Evolutionary conservation across 805 yeast species (phyloP), one percentile per base, ranked within the genome.

Genomic region (Vanderwaltozyma yarrowii): DNA sequence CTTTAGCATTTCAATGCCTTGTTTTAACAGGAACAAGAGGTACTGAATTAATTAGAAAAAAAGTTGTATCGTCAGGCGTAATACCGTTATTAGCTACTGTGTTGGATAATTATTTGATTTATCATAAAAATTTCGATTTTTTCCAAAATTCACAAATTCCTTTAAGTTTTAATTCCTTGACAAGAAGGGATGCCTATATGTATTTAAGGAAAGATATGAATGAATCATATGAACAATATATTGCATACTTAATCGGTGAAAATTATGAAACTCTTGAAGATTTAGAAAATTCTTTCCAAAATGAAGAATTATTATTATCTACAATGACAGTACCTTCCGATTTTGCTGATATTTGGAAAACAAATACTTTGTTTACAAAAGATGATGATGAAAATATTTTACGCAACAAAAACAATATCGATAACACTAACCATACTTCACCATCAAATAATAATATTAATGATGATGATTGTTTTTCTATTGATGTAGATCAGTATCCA

Each of bases 1-100:
- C 95, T 5, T 65, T 89, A 38, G 84, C 96, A 0, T 78, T 92
- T 54, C 98, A 89, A 64, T 88, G 96, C 56, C 65, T 89, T 39
- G 94, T 89, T 1, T 70, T 86, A 39, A 77, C 89, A 15, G 96
- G 96, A 12, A 87, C 96, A 1, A 71, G 96, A 47, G 98, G 98
- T 18, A 78, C 94, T 2, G 96, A 88, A 58, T 65, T 68, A 37
- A 84, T 88, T 35, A 69, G 98, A 36, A 78, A 80, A 48, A 77
- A 87, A 50, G 83, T 92, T 7, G 96, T 87, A 9, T 78, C 82
- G 44, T 94, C 96, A 2, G 97, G 96, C 4, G 78, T 87, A 43
- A 72, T 92, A 29, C 96, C 96, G 1, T 76, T 89, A 3, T 73
- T 89, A 30, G 92, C 96, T 38, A 88, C 98, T 1, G 81, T 92